Base-by-base conservation (phyloP, 345 rosid genomes). In the Acer yangbiense region DNA sequence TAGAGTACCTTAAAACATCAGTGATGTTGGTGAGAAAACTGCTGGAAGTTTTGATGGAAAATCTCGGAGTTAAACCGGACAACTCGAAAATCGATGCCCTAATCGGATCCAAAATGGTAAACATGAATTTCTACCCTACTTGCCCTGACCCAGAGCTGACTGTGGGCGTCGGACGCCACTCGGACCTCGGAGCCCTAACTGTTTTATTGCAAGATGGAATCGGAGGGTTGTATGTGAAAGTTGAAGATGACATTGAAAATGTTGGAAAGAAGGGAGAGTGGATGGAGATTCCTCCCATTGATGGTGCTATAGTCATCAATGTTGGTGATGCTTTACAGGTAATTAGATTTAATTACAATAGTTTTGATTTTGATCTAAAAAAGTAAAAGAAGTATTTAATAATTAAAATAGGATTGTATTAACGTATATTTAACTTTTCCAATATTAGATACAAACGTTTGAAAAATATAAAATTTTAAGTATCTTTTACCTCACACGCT, bases 111-210 rank as follows among this genome's bases (percentile, higher is more conserved):
- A 88, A 85, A 72, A 74, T 80, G 87, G 83, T 87, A 32, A 85
- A 86, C 83, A 88, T 90, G 94, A 88, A 88, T 68, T 88, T 76
- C 77, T 90, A 90, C 66, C 94, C 94, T 13, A 67, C 68, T 10
- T 90, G 94, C 69, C 94, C 94, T 7, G 81, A 79, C 72, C 94
- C 94, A 0, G 88, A 88, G 58, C 87, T 87, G 1, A 90, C 92
- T 0, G 79, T 90, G 0, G 94, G 91, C 0, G 91, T 86, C 0
- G 94, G 94, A 1, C 84, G 91, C 41, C 92, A 90, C 80, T 90
- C 94, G 7, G 94, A 90, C 63, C 71, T 90, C 82, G 91, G 92
- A 3, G 82, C 78, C 25, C 65, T 90, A 0, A 88, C 94, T 0
- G 81, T 90, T 61, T 70, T 88, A n/a, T 39, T 90, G 46, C 92